Evolutionary conservation across 305 asterid species (phyloP).

Genomic region (Fraxinus paxiana): DNA sequence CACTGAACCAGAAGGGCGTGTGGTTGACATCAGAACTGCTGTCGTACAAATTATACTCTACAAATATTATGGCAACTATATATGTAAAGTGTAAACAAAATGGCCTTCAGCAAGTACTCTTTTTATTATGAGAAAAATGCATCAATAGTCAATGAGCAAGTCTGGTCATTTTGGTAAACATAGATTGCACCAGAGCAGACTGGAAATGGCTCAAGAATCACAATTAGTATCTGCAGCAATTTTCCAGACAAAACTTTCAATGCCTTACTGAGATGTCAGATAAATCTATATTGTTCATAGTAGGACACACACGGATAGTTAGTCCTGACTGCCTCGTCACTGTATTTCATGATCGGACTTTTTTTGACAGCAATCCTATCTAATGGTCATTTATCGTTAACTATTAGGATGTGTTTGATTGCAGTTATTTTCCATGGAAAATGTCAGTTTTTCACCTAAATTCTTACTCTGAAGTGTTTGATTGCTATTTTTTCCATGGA

Average conservation of each 20-base stretch:
- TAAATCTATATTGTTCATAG: neutral
- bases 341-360: neutral
- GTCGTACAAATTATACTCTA: neutral
- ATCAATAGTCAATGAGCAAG: neutral
- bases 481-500: neutral
- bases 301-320: neutral
- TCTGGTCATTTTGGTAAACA: neutral
- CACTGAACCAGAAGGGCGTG: neutral
- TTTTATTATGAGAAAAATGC: neutral
- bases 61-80: neutral
- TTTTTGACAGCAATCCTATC: neutral
- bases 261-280: conserved; percentile 13
- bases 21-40: neutral
- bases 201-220: conserved; percentile 5
- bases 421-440: neutral
- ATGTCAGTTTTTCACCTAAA: neutral
- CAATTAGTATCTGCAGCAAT: neutral
- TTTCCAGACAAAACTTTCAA: neutral
- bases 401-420: neutral
- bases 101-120: neutral
- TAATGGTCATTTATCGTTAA: neutral
- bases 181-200: neutral
- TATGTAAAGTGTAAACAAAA: neutral
- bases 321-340: neutral
- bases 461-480: neutral